Base-by-base conservation (phyloP, 768 basidiomycete species). In the Boletus vermiculosoides region DNA sequence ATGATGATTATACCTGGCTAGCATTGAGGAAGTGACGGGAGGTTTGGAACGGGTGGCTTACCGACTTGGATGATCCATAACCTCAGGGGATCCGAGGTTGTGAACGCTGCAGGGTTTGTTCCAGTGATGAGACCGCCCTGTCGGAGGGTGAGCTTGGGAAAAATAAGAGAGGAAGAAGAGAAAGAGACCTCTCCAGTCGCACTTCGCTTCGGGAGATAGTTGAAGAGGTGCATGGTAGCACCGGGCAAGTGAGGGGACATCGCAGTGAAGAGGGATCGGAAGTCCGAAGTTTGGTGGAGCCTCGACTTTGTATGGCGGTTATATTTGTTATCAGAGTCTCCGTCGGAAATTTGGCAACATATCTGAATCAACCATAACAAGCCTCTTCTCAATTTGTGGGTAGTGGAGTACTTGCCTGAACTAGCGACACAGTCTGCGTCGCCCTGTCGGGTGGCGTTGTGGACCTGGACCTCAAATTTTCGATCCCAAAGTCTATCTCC, bases 61-160 rank as follows among this genome's bases (percentile, higher is more conserved):
- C 90, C 86, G 47, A 89, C 79, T 83, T 91, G 88, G 47, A 91
- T 80, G 55, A 88, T 86, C 87, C 87, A 91, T 67, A 90, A 66
- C 16, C 86, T 76, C 59, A 94, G 66, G 8, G 94, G 92, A 67
- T 94, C 91, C 1, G 70, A 55, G 1, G 78, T 61, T 56, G 88
- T 87, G 72, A 86, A 84, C 3, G 73, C 71, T 0, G 85, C 77
- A 0, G 92, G 93, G 64, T 94, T 84, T 50, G 83, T 79, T 0
- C 92, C 92, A 44, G 77, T 83, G 53, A 95, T 71, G 30, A 95
- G 73, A 8, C 90, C 91, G 20, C 88, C 89, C 87, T 92, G 46
- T 18, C 0, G 11, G 10, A 23, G 11, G n/a, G 47, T 64, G 16
- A 68, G 48, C 30, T n/a, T 2, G 33, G 23, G 28, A 22, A 9